Evolutionary conservation across 805 yeast genomes (phyloP).

Genomic region (Lachancea kluyveri): DNA sequence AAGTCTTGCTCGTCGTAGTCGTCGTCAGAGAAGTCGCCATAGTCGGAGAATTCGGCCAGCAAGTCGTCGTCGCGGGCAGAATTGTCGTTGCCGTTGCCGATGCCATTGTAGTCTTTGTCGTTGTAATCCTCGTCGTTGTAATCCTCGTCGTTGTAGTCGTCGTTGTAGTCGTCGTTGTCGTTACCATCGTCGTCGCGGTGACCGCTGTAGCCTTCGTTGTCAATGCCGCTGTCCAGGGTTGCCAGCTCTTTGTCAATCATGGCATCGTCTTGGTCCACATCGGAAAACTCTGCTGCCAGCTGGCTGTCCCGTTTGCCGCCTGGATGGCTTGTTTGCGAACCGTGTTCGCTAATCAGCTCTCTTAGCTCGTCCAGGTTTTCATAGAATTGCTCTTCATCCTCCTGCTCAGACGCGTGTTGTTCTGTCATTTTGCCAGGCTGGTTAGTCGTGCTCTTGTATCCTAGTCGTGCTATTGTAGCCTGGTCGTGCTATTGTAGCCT

Average conservation of each 20-base stretch:
- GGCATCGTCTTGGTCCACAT: constrained; percentile 6
- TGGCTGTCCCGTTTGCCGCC: constrained; percentile 12
- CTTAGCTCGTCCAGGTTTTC: constrained; percentile 31
- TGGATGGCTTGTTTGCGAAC: constrained; percentile 11
- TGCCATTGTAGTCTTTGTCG: constrained; percentile 16
- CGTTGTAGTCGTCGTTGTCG: constrained; percentile 17
- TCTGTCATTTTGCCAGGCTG: too few species aligned
- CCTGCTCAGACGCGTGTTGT: constrained; percentile 7
- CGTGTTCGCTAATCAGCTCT: constrained; percentile 14
- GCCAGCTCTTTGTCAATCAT: constrained; percentile 10
- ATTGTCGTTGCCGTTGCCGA: constrained; percentile 18
- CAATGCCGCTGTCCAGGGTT: constrained; percentile 10
- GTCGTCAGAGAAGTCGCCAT: constrained; percentile 34
- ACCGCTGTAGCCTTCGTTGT: constrained; percentile 15
- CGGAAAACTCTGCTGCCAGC: constrained; percentile 8
- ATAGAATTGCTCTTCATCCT: constrained; percentile 25
- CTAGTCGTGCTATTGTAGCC: too few species aligned
- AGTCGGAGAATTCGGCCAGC: constrained; percentile 32
- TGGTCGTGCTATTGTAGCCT: too few species aligned
- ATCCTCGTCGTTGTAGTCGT: constrained; percentile 19
- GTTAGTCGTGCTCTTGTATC: too few species aligned
- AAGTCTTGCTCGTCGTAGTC: constrained; percentile 39
- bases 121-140: constrained; percentile 4
- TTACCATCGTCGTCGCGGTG: constrained; percentile 22
- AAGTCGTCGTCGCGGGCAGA: constrained; percentile 32